Evolutionary conservation across 1,284 basidiomycete genomes (phyloP).

Genomic region (Cutaneotrichosporon daszewskae): DNA sequence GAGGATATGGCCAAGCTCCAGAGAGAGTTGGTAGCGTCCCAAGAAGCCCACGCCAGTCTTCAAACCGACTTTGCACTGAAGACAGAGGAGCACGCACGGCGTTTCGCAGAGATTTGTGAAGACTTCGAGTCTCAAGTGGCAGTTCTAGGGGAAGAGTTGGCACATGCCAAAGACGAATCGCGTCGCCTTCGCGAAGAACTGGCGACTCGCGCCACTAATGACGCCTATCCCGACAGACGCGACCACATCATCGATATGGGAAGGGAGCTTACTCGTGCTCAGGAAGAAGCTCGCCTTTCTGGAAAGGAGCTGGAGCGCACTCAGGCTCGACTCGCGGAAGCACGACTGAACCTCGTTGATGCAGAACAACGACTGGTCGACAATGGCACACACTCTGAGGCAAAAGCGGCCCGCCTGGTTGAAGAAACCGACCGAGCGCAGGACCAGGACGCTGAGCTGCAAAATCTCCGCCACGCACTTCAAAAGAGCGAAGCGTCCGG

Average conservation of each 20-base stretch:
- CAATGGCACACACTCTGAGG: too few species aligned
- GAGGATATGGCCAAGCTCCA: not conserved
- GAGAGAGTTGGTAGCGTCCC: constrained; percentile 24
- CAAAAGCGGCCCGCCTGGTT: too few species aligned
- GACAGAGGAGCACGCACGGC: constrained; percentile 34
- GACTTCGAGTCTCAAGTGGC: constrained; percentile 33
- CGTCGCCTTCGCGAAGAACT: too few species aligned
- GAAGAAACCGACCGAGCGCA: too few species aligned
- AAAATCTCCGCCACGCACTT: too few species aligned
- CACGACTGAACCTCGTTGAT: not conserved
- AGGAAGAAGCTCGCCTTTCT: constrained; percentile 9
- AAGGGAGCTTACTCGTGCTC: constrained; percentile 10
- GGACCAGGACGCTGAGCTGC: too few species aligned
- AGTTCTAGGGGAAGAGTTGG: constrained; percentile 22
- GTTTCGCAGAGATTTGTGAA: constrained; percentile 37
- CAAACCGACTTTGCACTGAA: constrained; percentile 34
- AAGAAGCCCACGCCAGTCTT: constrained; percentile 14
- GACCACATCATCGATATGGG: constrained; percentile 8
- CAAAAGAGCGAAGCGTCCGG: too few species aligned
- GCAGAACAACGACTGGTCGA: too few species aligned
- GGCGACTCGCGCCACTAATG: too few species aligned
- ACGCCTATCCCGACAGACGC: too few species aligned
- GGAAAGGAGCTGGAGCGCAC: not conserved
- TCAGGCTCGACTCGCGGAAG: not conserved
- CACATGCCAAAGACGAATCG: constrained; percentile 2